These are phyloP conservation scores for Chlorella sp. DNA, from an alignment of 139 green algal genomes.

Conservation along the genomic window DNA sequence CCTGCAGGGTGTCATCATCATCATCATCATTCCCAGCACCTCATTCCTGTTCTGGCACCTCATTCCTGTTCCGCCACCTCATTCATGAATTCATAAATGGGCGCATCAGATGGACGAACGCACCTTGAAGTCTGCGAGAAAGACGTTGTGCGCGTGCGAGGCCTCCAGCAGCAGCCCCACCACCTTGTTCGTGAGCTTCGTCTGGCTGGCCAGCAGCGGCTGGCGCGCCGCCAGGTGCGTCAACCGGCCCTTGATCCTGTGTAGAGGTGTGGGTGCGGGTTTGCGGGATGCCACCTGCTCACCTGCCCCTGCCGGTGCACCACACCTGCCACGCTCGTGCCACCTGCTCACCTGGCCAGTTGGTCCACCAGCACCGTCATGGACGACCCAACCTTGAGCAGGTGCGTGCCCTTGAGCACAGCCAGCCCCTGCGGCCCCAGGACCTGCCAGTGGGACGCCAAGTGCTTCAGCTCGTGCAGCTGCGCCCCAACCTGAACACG, in stretches of 20 bases:
- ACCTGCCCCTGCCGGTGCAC: too few relatives aligned
- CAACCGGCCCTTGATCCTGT: not conserved
- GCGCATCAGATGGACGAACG: too few relatives aligned
- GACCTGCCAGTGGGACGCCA: not conserved
- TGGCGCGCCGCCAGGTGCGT: not conserved
- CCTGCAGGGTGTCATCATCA: too few relatives aligned
- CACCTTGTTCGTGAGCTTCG: not conserved
- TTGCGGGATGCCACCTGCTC: too few relatives aligned
- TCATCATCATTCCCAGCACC: too few relatives aligned
- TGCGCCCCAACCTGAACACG: too few relatives aligned
- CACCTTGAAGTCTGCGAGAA: not conserved
- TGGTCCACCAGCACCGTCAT: not conserved
- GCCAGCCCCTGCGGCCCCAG: not conserved
- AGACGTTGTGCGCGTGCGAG: not conserved
- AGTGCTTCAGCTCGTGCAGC: too few relatives aligned
- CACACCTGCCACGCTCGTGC: too few relatives aligned
- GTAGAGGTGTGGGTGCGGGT: too few relatives aligned
- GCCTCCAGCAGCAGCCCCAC: not conserved
- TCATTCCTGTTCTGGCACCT: too few relatives aligned
- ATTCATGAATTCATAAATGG: too few relatives aligned
- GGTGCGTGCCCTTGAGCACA: not conserved
- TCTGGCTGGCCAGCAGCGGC: not conserved
- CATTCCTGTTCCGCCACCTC: too few relatives aligned
- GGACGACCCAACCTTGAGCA: not conserved
- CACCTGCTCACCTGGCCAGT: not conserved